Percentiles rank a stretch among this genome's conserved stretches.
These are phyloP conservation scores for Chaetomiaceae sp. DNA, from an alignment of 2,329 filamentous ascomycete genomes.

Conservation along the genomic window DNA sequence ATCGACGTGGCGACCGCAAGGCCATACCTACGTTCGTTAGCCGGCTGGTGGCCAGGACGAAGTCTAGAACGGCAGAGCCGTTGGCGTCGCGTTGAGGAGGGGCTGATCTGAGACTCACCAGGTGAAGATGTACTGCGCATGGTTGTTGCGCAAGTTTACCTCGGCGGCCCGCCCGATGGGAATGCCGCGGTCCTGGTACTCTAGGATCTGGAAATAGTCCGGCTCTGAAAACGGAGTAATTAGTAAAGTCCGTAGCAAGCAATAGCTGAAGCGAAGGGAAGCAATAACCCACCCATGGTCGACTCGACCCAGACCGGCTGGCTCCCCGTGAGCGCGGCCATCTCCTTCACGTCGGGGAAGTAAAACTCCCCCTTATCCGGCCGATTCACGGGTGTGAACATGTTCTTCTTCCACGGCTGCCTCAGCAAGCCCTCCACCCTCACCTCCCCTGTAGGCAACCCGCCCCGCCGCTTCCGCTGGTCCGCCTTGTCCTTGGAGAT, in stretches of 20 bases:
- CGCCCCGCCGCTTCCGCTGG: slow-evolving; percentile 58
- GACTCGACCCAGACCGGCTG: slow-evolving; percentile 93
- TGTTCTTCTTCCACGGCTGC: slow-evolving; percentile 94
- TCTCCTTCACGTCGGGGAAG: slow-evolving; percentile 89
- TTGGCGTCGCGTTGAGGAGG: not conserved
- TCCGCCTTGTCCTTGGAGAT: slow-evolving; percentile 69
- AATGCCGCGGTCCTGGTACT: slow-evolving; percentile 73
- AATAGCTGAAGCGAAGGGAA: slow-evolving; percentile 8
- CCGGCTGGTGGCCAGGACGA: not conserved
- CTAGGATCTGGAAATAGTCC: slow-evolving; percentile 69
- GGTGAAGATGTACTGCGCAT: slow-evolving; percentile 97
- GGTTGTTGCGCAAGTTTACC: slow-evolving; percentile 93
- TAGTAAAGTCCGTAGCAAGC: slow-evolving; percentile 3
- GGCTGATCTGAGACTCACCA: slow-evolving; percentile 61
- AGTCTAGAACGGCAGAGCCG: not conserved
- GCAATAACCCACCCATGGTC: slow-evolving; percentile 68
- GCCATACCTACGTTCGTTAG: slow-evolving; percentile 63
- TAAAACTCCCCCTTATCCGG: slow-evolving; percentile 84
- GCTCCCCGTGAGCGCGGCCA: slow-evolving; percentile 76
- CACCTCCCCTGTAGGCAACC: slow-evolving; percentile 66
- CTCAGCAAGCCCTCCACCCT: slow-evolving; percentile 78
- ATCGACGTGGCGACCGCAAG: slow-evolving; percentile 78
- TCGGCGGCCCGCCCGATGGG: slow-evolving; percentile 84
- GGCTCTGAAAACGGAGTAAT: slow-evolving; percentile 53
- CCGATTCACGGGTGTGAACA: slow-evolving; percentile 89